Base-by-base conservation (phyloP, 805 yeast species). In the Metschnikowia baotianmanensis region DNA sequence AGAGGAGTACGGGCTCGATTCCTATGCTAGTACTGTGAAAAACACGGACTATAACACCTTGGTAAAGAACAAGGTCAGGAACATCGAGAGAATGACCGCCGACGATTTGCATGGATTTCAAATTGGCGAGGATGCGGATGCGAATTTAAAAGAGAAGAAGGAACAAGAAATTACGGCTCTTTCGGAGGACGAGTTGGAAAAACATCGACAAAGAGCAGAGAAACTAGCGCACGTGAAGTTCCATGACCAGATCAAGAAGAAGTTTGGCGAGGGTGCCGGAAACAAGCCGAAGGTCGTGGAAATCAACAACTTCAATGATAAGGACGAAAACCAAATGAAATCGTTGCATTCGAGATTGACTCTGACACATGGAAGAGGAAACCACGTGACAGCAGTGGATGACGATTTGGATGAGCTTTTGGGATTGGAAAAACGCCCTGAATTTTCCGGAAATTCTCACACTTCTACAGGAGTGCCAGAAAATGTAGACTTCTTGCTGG, bases 1-100 rank as follows among this genome's bases (percentile, higher is more conserved):
- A 19, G 65, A 63, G 25, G 74, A 69, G 37, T 69, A 69, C 46
- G 74, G 74, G 1, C 40, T 69, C 12, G 58, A 48, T 3, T 55
- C 58, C 42, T 65, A 64, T 44, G 34, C 46, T 7, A 59, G 63
- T 10, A 58, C 67, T 1, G 55, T 59, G 2, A 57, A 55, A 24
- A 45, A 51, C 16, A 52, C 56, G 24, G 70, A 66, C 46, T 62
- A 62, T 46, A 57, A 61, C 42, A 58, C 43, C 26, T 20, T 48
- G 21, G 59, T 52, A 32, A 45, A 48, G 33, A 33, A 45, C 10
- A 47, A 34, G 12, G 39, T 43, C 15, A 45, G 54, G 10, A 47
- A 50, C n/a, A 22, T 65, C 17, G 57, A 53, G 26, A 51, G 56
- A 21, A 54, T 65, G 18, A 45, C 58, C 1, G 51, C 58, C 2